phyloP scores from a whole-genome alignment of 2,329 filamentous ascomycete genomes.

The Botrytis porri region DNA sequence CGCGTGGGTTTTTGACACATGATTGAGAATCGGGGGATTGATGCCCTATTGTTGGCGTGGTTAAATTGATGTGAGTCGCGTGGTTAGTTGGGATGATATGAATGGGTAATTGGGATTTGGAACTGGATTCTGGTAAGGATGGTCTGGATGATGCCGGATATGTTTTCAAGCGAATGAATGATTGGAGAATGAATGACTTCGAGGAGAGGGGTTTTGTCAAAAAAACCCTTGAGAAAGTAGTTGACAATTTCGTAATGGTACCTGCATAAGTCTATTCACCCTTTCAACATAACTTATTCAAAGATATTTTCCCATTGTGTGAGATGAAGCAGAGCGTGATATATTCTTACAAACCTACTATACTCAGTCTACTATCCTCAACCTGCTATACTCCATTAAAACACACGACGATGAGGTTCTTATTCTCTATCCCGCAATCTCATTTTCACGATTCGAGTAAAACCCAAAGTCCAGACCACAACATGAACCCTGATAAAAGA shows the following conservation, averaged over 20 bases:
- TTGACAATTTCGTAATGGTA: background rate
- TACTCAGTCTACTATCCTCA: too few relatives aligned
- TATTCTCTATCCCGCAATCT: background rate
- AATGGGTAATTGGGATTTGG: background rate
- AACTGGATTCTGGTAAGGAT: background rate
- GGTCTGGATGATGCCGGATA: background rate
- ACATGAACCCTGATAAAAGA: background rate
- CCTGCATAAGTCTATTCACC: background rate
- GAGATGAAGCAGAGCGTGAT: background rate
- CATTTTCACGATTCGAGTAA: background rate
- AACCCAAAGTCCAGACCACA: background rate
- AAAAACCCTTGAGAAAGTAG: background rate
- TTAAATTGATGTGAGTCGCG: background rate
- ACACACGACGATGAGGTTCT: background rate
- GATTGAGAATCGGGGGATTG: background rate
- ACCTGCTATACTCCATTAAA: background rate
- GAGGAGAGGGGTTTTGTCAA: background rate
- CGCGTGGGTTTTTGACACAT: background rate
- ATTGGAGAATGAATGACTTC: background rate
- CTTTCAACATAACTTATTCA: background rate
- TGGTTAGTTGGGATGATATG: constrained; percentile 1
- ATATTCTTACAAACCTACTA: background rate
- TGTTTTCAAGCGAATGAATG: background rate
- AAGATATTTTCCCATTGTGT: background rate
- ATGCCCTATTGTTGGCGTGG: background rate